These are phyloP conservation scores for Rhamnella rubrinervis DNA, from an alignment of 331 rosid genomes.

Conservation along the genomic window DNA sequence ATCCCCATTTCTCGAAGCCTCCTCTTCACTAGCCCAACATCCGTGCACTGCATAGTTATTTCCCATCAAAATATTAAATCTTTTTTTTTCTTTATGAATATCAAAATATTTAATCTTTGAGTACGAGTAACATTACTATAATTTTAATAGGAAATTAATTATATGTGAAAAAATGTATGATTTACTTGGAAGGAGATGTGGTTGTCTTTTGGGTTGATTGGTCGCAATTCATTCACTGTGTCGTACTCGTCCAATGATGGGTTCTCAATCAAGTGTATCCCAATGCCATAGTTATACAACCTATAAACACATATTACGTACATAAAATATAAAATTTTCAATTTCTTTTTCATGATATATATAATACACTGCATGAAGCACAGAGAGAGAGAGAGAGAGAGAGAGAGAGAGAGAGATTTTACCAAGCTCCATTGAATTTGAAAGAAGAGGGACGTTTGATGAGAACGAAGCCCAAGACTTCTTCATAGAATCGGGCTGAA, in stretches of 20 bases:
- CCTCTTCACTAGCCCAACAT: conserved; percentile 64
- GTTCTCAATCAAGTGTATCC: conserved; percentile 82
- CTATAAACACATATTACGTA: conserved; percentile 24
- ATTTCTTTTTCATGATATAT: background rate
- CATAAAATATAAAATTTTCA: background rate
- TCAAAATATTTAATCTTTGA: too few relatives aligned
- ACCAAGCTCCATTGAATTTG: conserved; percentile 87
- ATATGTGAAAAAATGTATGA: background rate
- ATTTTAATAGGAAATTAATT: too few relatives aligned
- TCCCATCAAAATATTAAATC: background rate
- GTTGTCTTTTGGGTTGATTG: conserved; percentile 85
- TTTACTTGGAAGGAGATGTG: conserved; percentile 86
- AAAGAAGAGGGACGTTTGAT: conserved; percentile 79
- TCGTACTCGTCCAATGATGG: conserved; percentile 53
- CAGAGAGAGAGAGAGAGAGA: background rate
- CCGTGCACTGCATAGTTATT: conserved; percentile 54
- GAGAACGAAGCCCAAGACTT: conserved; percentile 62
- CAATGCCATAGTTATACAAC: conserved; percentile 85
- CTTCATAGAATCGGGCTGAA: conserved; percentile 58
- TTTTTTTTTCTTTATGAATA: too few relatives aligned
- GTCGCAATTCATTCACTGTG: conserved; percentile 33
- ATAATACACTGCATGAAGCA: too few relatives aligned
- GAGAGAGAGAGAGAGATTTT: background rate
- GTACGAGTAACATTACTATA: background rate
- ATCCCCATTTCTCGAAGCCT: conserved; percentile 76